Conservation (phyloP, 371 early-diverging fungal genomes). For the Mucor saturninus region DNA sequence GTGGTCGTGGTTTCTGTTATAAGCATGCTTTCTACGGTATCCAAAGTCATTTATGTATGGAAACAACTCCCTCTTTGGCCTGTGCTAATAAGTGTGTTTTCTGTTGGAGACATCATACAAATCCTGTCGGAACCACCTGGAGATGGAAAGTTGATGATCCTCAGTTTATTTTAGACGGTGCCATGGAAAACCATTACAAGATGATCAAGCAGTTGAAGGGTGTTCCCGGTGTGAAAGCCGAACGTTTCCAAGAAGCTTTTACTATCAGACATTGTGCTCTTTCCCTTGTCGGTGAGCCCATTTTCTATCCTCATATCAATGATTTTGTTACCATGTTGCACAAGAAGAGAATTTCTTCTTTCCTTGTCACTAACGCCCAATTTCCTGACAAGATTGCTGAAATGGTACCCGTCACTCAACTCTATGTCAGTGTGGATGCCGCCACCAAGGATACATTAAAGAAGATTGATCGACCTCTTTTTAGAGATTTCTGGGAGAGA, state of each 20-base stretch:
- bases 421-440: conserved; percentile 84
- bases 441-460: conserved; percentile 78
- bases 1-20: conserved; percentile 84
- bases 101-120: conserved; percentile 85
- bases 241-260: conserved; percentile 77
- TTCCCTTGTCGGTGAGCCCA: conserved; percentile 79
- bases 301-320: conserved; percentile 86
- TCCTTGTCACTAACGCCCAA: conserved; percentile 86
- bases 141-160: conserved; percentile 83
- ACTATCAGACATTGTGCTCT: conserved; percentile 76
- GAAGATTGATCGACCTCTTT: conserved; percentile 81
- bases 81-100: conserved; percentile 87
- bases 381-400: conserved; percentile 74
- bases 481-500: conserved; percentile 85
- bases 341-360: conserved; percentile 73
- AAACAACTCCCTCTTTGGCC: conserved; percentile 75
- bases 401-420: conserved; percentile 78
- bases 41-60: conserved; percentile 72
- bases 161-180: conserved; percentile 74
- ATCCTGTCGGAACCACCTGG: conserved; percentile 79
- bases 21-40: conserved; percentile 80
- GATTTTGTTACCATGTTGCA: conserved; percentile 77
- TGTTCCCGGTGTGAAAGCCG: conserved; percentile 78
- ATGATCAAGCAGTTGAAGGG: conserved; percentile 85
- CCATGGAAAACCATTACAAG: conserved; percentile 76